phyloP scores from a whole-genome alignment of 331 rosid species.

The Ulmus americana region DNA sequence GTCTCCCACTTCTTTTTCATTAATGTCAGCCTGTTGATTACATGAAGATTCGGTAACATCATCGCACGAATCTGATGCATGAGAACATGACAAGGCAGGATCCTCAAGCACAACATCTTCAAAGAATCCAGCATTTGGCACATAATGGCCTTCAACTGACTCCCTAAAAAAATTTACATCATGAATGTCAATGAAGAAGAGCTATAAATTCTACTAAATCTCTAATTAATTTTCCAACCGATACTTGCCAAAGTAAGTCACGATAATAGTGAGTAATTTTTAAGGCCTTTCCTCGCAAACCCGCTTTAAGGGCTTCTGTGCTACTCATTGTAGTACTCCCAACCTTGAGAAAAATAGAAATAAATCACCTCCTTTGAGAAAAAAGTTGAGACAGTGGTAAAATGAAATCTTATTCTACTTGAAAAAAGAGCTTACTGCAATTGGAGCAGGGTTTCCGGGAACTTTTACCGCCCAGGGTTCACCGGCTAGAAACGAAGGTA shows the following conservation, averaged over 20 bases:
- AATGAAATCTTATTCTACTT: background rate
- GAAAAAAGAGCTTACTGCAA: conserved; percentile 50
- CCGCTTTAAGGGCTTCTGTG: conserved; percentile 65
- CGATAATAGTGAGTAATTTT: conserved; percentile 75
- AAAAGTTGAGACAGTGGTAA: background rate
- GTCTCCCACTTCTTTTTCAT: conserved; percentile 27
- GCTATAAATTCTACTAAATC: background rate
- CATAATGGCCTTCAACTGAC: conserved; percentile 57
- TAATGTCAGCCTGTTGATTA: conserved; percentile 26
- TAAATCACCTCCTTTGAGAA: background rate
- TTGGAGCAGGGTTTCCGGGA: conserved; percentile 90
- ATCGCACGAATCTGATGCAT: conserved; percentile 34
- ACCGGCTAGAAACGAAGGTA: conserved; percentile 70
- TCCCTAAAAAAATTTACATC: conserved; percentile 50
- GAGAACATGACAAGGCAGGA: conserved; percentile 51
- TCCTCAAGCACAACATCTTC: conserved; percentile 81
- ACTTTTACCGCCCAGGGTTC: conserved; percentile 86
- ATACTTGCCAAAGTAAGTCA: conserved; percentile 79
- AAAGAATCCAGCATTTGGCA: conserved; percentile 80
- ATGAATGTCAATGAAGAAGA: conserved; percentile 8
- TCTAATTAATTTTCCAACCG: conserved; percentile 17
- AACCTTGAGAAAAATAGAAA: conserved; percentile 44
- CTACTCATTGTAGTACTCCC: conserved; percentile 90
- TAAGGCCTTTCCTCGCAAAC: conserved; percentile 87
- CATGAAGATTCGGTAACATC: conserved; percentile 32